These are phyloP conservation scores for Suillus plorans DNA, from an alignment of 768 basidiomycete genomes.

Conservation along the genomic window DNA sequence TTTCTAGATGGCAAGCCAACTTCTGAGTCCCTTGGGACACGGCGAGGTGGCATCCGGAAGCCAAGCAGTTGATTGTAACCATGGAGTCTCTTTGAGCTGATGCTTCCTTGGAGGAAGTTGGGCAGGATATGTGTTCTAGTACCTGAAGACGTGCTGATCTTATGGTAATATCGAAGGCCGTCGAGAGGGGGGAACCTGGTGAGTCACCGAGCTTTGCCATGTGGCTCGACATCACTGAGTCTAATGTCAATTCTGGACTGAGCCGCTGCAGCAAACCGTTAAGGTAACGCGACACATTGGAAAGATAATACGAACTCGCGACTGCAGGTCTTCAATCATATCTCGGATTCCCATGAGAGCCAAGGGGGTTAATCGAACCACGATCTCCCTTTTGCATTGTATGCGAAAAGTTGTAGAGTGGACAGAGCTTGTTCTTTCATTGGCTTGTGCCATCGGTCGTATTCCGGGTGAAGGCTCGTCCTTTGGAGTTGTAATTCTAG, in stretches of 20 bases:
- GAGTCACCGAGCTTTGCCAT: conserved; percentile 33
- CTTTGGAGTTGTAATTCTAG: neutral
- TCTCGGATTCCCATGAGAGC: conserved; percentile 41
- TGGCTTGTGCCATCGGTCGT: neutral
- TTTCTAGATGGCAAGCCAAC: neutral
- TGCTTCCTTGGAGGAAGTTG: neutral
- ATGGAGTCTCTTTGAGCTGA: neutral
- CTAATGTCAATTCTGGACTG: conserved; percentile 40
- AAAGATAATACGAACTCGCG: conserved; percentile 38
- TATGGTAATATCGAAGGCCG: conserved; percentile 43
- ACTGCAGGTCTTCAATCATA: conserved; percentile 48
- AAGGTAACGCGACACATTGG: conserved; percentile 3
- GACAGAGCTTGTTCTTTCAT: neutral
- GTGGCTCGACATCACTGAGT: conserved; percentile 42
- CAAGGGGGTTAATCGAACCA: conserved; percentile 56
- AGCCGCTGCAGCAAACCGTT: conserved; percentile 26
- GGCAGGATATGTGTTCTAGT: conserved; percentile 42
- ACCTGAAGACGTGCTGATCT: conserved; percentile 40
- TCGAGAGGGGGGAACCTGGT: conserved; percentile 15
- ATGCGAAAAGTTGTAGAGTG: conserved; percentile 3
- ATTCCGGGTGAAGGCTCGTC: neutral
- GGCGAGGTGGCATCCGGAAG: neutral
- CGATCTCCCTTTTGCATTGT: conserved; percentile 24
- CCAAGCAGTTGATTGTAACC: neutral
- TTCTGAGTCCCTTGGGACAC: neutral